Percentiles rank a stretch among this genome's conserved stretches.
phyloP scores from a whole-genome alignment of 1,284 basidiomycete genomes.

The Leccinum fuscescens region DNA sequence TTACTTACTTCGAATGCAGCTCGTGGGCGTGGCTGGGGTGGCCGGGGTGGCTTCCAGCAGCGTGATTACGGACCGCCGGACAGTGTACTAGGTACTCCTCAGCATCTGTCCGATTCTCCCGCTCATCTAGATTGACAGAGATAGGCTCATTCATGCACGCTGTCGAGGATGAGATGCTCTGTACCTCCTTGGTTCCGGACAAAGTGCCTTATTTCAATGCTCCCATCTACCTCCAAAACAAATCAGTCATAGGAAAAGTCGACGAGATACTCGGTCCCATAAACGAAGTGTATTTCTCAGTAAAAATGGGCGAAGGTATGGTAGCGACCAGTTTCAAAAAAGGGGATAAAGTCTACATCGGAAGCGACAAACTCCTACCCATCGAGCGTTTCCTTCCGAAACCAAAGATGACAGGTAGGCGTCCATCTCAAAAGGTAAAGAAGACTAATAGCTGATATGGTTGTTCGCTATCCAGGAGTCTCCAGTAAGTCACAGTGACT shows the following conservation, averaged over 20 bases:
- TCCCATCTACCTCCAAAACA: conserved; percentile 98
- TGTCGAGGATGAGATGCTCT: conserved; percentile 98
- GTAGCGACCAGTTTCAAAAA: conserved; percentile 94
- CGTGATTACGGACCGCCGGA: conserved; percentile 83
- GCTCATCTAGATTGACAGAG: conserved; percentile 45
- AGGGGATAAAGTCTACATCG: conserved; percentile 98
- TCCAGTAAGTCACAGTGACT: conserved; percentile 41
- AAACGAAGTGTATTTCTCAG: conserved; percentile 97
- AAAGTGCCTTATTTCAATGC: conserved; percentile 99
- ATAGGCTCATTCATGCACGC: conserved; percentile 91
- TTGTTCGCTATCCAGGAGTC: conserved; percentile 37
- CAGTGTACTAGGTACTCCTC: conserved; percentile 66
- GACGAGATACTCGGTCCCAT: conserved; percentile 98
- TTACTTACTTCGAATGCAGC: conserved; percentile 28
- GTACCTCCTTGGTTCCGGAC: conserved; percentile 79
- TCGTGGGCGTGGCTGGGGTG: conserved; percentile 39
- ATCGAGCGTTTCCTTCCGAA: conserved; percentile 97
- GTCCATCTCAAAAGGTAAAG: conserved; percentile 2
- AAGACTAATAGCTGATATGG: neutral
- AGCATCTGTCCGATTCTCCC: neutral
- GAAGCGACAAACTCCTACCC: conserved; percentile 92
- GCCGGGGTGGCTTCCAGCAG: conserved; percentile 67
- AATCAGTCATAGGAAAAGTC: conserved; percentile 92
- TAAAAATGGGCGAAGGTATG: conserved; percentile 98
- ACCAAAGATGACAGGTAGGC: conserved; percentile 78